These are phyloP conservation scores for Saccharomyces hybrid DNA, from an alignment of 1,139 yeast species.

Conservation along the genomic window DNA sequence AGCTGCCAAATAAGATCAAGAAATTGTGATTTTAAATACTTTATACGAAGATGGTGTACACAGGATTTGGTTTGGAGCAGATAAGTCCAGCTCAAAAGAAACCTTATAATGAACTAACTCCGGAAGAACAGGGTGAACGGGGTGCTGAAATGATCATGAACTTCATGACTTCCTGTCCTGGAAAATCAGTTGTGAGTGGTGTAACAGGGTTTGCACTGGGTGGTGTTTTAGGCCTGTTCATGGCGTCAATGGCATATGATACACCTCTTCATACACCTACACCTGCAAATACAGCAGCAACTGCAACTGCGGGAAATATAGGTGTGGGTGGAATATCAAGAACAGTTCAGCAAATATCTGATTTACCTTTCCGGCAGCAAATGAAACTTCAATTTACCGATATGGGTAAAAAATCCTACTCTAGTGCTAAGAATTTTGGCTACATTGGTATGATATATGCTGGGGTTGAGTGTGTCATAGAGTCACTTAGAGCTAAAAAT, in stretches of 20 bases:
- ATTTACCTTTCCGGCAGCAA: conserved; percentile 86
- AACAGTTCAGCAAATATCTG: conserved; percentile 49
- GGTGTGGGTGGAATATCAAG: conserved; percentile 10
- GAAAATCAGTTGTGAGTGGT: conserved; percentile 85
- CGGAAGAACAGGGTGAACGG: conserved; percentile 86
- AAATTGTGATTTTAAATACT: neutral
- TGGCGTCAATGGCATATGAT: conserved; percentile 70
- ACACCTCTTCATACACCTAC: conserved; percentile 31
- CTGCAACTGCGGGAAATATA: neutral
- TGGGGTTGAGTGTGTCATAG: conserved; percentile 91
- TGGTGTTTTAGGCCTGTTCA: conserved; percentile 91
- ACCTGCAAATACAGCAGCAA: conserved; percentile 33
- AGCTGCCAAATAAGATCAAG: neutral
- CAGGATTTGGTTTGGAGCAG: conserved; percentile 36
- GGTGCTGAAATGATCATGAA: conserved; percentile 82
- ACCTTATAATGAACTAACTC: conserved; percentile 64
- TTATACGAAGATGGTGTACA: conserved; percentile 30
- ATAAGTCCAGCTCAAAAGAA: conserved; percentile 35
- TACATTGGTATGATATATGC: conserved; percentile 88
- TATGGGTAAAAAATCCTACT: conserved; percentile 81
- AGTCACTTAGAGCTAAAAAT: conserved; percentile 69
- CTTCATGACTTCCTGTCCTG: conserved; percentile 91
- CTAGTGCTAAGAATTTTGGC: conserved; percentile 91
- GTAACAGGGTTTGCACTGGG: conserved; percentile 93
- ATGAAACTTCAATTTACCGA: conserved; percentile 85